Conservation (phyloP, 257 asterid genomes). For the Solanum medicagineum region DNA sequence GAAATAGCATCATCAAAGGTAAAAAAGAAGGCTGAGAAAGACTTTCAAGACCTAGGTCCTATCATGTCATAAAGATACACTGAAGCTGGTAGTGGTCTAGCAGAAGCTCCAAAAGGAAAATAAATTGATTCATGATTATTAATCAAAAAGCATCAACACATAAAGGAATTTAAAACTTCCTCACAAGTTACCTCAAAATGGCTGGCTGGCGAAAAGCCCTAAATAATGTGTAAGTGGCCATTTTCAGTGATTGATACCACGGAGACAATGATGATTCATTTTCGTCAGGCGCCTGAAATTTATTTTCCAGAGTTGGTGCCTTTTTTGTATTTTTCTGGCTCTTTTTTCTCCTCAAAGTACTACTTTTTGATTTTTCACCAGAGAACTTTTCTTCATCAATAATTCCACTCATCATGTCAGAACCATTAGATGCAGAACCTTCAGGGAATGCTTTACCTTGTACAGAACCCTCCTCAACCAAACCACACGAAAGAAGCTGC, state of each 20-base stretch:
- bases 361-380: slow-evolving; percentile 21
- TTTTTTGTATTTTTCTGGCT: slow-evolving; percentile 35
- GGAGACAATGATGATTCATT: slow-evolving; percentile 25
- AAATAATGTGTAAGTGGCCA: slow-evolving; percentile 50
- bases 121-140: not conserved
- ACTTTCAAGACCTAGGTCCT: not conserved
- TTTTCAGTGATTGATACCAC: slow-evolving; percentile 54
- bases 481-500: slow-evolving; percentile 73
- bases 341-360: slow-evolving; percentile 47
- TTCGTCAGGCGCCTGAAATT: slow-evolving; percentile 16
- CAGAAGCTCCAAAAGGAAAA: not conserved
- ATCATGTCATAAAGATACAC: not conserved
- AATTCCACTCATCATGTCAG: slow-evolving; percentile 14
- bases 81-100: not conserved
- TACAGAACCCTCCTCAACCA: slow-evolving; percentile 54
- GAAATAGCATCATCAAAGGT: not conserved
- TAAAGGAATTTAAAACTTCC: not conserved
- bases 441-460: slow-evolving; percentile 18
- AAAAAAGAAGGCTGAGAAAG: not conserved
- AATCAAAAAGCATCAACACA: not conserved
- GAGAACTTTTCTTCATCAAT: slow-evolving; percentile 17
- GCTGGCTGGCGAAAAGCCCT: slow-evolving; percentile 76
- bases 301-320: slow-evolving; percentile 8
- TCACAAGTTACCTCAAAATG: slow-evolving; percentile 57
- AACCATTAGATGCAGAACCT: slow-evolving; percentile 28